Percentiles rank a stretch among this genome's conserved stretches.
These are phyloP conservation scores for Rhodotorula sp. DNA, from an alignment of 1,284 basidiomycete species.

Conservation along the genomic window DNA sequence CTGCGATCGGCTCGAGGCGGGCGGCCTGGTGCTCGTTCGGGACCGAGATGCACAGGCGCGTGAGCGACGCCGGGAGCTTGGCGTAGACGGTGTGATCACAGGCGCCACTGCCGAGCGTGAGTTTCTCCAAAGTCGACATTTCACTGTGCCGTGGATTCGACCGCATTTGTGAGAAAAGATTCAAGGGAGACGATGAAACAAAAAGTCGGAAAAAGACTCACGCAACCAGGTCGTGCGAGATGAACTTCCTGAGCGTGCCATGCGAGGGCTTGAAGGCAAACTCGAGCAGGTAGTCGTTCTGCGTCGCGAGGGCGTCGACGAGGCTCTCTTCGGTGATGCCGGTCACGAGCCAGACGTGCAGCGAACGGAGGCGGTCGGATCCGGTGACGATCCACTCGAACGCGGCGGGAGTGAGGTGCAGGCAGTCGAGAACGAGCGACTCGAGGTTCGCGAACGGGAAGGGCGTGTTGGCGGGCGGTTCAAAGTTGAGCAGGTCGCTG, in stretches of 20 bases:
- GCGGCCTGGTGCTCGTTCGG: not conserved
- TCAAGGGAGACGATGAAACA: no score
- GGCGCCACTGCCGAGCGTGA: slow-evolving; percentile 24
- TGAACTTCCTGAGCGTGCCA: not conserved
- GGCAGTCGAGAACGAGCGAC: slow-evolving; percentile 5
- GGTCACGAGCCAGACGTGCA: slow-evolving; percentile 18
- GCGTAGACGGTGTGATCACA: slow-evolving; percentile 19
- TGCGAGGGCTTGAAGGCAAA: slow-evolving; percentile 21
- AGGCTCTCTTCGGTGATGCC: not conserved
- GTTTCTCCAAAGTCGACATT: slow-evolving; percentile 4
- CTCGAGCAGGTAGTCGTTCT: not conserved
- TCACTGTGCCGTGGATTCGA: not conserved
- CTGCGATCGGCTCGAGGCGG: slow-evolving; percentile 6
- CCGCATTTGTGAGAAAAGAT: not conserved
- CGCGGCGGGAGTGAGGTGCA: not conserved
- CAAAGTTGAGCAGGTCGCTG: not conserved
- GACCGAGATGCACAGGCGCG: slow-evolving; percentile 22
- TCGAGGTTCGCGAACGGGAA: not conserved
- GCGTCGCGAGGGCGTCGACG: not conserved
- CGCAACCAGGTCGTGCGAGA: slow-evolving; percentile 1
- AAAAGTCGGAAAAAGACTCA: not conserved
- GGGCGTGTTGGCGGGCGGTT: not conserved
- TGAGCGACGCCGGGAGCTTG: slow-evolving; percentile 9
- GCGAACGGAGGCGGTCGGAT: not conserved
- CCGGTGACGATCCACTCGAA: slow-evolving; percentile 7